Evolutionary conservation across 441 rosid genomes (phyloP), one percentile per base, ranked within the genome.

Genomic region (Gossypium laxum): DNA sequence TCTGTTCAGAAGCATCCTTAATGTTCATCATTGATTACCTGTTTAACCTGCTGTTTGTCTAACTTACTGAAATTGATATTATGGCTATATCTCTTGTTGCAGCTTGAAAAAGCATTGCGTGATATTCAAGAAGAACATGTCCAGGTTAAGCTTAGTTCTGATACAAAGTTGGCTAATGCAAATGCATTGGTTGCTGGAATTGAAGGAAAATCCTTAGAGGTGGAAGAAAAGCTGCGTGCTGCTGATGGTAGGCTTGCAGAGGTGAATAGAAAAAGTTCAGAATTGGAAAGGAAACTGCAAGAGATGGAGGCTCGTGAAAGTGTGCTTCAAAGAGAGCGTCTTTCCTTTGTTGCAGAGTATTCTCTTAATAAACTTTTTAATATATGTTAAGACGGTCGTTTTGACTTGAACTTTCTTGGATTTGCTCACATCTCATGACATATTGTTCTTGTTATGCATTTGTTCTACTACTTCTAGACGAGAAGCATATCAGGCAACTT

Each of bases 51-150:
- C 50, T 32, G 14, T 8, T 7, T 48, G 26, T 66, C 56, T 21
- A 22, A 11, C 65, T 22, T 24, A 47, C 26, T 66, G 51, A 66
- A 68, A 60, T 24, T 56, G 38, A 59, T 32, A 48, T 72, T 54
- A 34, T 19, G 62, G 1, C 6, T 28, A 17, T 77, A 18, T 18
- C 43, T 71, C 3, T 5, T 74, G 38, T 71, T 74, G 76, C 79
- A 91, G 98, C 97, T 91, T 79, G 88, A 90, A 67, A 91, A 80
- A 78, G 88, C 89, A 67, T 72, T 90, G 72, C 82, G 73, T n/a
- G 83, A 82, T 69, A 68, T 83, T 79, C 85, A 78, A 78, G 83
- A 78, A 76, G 90, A 86, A 75, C 86, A 65, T 79, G 66, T 60
- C 38, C 85, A 56, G 74, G 74, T 82, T 67, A 85, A 85, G 86